Conservation (phyloP, 345 rosid species). For the Eutrema japonicum region DNA sequence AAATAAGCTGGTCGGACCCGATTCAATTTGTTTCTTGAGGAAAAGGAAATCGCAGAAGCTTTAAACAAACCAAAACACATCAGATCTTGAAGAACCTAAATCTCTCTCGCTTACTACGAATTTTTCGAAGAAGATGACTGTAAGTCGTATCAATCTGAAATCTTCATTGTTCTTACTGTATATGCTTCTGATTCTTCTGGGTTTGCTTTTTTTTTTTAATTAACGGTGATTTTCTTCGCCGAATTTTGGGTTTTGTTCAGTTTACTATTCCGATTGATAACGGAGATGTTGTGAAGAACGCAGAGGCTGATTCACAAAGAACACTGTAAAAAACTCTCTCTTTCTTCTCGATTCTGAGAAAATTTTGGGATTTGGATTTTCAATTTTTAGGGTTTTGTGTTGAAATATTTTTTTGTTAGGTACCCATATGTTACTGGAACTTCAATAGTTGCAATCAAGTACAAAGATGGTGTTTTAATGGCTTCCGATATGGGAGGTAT, state of each 20-base stretch:
- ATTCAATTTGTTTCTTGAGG: slow-evolving; percentile 43
- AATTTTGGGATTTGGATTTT: neutral
- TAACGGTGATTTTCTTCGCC: neutral
- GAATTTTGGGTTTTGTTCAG: slow-evolving; percentile 3
- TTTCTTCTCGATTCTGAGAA: slow-evolving; percentile 3
- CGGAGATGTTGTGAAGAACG: slow-evolving; percentile 41
- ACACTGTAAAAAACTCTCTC: slow-evolving; percentile 49
- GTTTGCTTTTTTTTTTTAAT: neutral
- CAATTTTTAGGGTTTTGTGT: slow-evolving; percentile 20
- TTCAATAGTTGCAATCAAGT: slow-evolving; percentile 89
- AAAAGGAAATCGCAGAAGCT: slow-evolving; percentile 42
- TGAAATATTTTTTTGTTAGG: slow-evolving; percentile 43
- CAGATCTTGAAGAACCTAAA: slow-evolving; percentile 37
- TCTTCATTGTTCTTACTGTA: neutral
- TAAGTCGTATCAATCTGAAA: slow-evolving; percentile 31
- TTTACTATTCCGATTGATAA: slow-evolving; percentile 45
- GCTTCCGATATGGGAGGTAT: slow-evolving; percentile 97
- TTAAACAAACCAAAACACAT: neutral
- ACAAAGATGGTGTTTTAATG: slow-evolving; percentile 94
- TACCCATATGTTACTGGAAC: slow-evolving; percentile 97
- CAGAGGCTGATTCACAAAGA: slow-evolving; percentile 52
- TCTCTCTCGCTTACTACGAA: slow-evolving; percentile 23
- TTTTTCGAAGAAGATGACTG: slow-evolving; percentile 37
- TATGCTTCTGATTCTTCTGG: slow-evolving; percentile 1
- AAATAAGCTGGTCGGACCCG: slow-evolving; percentile 15